A percentile compares a stretch with the other conserved stretches of the same genome.
Conservation (phyloP, 345 rosid genomes). For the Boechera stricta region DNA sequence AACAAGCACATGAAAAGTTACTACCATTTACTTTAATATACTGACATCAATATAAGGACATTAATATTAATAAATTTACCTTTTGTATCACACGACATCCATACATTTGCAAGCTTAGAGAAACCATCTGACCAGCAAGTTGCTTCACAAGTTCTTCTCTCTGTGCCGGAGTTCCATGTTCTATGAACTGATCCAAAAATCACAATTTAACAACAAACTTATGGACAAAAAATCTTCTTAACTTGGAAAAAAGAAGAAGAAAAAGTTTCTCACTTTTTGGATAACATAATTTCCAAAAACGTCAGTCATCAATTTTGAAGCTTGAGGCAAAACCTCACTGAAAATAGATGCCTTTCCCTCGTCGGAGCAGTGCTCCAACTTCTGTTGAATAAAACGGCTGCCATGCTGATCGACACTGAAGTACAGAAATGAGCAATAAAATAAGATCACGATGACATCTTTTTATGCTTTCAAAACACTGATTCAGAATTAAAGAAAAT, state of each 20-base stretch:
- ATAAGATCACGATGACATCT: not conserved
- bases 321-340: slow-evolving; percentile 87
- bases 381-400: slow-evolving; percentile 98
- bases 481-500: slow-evolving; percentile 13
- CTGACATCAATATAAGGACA: slow-evolving; percentile 7
- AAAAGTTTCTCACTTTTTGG: slow-evolving; percentile 70
- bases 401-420: slow-evolving; percentile 98
- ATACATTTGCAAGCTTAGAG: slow-evolving; percentile 97
- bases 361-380: slow-evolving; percentile 76
- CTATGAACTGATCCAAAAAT: slow-evolving; percentile 70
- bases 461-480: slow-evolving; percentile 15
- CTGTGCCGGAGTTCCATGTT: slow-evolving; percentile 85
- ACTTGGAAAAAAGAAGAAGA: not conserved
- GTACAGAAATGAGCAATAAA: slow-evolving; percentile 26
- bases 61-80: slow-evolving; percentile 50
- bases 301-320: slow-evolving; percentile 89
- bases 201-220: slow-evolving; percentile 30
- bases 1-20: slow-evolving; percentile 16
- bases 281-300: slow-evolving; percentile 99
- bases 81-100: slow-evolving; percentile 99
- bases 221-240: not conserved
- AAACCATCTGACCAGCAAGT: slow-evolving; percentile 84
- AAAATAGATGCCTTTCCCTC: slow-evolving; percentile 88
- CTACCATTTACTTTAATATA: slow-evolving; percentile 10
- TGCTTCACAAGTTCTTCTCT: slow-evolving; percentile 90